Evolutionary conservation across 768 basidiomycete genomes (phyloP).

Genomic region (Austroboletus eburneus): DNA sequence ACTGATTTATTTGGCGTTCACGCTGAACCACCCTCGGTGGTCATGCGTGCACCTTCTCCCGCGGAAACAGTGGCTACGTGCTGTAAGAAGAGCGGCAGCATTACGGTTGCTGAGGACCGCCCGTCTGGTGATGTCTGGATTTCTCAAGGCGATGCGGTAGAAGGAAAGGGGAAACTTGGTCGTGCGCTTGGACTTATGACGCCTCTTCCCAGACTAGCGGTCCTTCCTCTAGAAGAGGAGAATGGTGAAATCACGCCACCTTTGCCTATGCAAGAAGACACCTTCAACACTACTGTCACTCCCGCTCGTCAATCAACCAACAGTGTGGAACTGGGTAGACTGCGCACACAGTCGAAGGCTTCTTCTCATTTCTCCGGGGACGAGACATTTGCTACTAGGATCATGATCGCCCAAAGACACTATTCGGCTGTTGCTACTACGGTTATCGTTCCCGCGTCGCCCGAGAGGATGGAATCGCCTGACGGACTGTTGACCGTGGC

Average conservation of each 20-base stretch:
- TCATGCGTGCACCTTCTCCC: slow-evolving; percentile 43
- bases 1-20: slow-evolving; percentile 57
- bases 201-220: slow-evolving; percentile 62
- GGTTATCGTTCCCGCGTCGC: slow-evolving; percentile 49
- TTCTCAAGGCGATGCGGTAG: slow-evolving; percentile 65
- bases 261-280: slow-evolving; percentile 54
- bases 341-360: slow-evolving; percentile 48
- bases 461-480: slow-evolving; percentile 31
- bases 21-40: slow-evolving; percentile 37
- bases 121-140: slow-evolving; percentile 76
- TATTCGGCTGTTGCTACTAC: slow-evolving; percentile 70
- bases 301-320: slow-evolving; percentile 53
- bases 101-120: slow-evolving; percentile 64
- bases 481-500: slow-evolving; percentile 22
- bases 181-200: slow-evolving; percentile 61
- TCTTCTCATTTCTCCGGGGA: slow-evolving; percentile 53
- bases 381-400: slow-evolving; percentile 47
- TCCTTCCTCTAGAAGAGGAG: slow-evolving; percentile 48
- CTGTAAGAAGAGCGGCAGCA: slow-evolving; percentile 54
- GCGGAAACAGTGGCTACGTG: slow-evolving; percentile 28
- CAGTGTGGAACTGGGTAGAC: slow-evolving; percentile 54
- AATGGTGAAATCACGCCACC: slow-evolving; percentile 50
- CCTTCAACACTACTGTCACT: slow-evolving; percentile 41
- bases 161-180: slow-evolving; percentile 57
- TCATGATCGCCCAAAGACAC: slow-evolving; percentile 72